phyloP scores from a whole-genome alignment of 2,329 filamentous ascomycete genomes.

The Lecanoromycetidae sp. region DNA sequence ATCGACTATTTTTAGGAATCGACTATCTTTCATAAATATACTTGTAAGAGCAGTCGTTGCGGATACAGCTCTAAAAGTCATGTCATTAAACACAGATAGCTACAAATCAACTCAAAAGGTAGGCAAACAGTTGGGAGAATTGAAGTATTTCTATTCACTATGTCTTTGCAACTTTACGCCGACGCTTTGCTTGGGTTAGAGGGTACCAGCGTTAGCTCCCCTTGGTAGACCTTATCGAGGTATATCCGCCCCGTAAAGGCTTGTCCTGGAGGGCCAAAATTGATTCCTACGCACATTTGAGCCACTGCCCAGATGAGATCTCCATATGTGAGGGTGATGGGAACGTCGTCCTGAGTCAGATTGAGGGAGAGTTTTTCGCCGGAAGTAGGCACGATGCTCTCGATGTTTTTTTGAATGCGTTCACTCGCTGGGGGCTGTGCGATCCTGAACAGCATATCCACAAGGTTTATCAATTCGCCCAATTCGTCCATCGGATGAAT shows the following conservation, averaged over 20 bases:
- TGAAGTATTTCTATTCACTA: no score
- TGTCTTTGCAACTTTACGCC: no score
- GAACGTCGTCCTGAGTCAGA: neutral
- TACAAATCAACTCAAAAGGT: no score
- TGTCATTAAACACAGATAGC: no score
- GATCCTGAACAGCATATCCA: neutral
- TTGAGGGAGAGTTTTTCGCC: neutral
- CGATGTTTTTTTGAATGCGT: neutral
- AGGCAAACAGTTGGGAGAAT: no score
- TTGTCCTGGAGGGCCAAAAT: neutral
- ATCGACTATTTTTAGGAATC: no score
- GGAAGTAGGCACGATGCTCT: neutral
- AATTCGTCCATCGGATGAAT: neutral
- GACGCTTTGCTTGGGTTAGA: no score
- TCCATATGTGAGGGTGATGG: neutral
- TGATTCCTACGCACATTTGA: neutral
- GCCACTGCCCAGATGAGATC: neutral
- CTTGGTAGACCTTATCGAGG: neutral
- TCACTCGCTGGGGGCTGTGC: neutral
- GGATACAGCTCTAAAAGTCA: no score
- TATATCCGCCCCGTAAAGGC: neutral
- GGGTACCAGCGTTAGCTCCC: neutral
- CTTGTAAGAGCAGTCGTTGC: no score
- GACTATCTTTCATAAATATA: no score
- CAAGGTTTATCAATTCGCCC: neutral